Evolutionary conservation across 768 basidiomycete species (phyloP), one percentile per base, ranked within the genome.

Genomic region (Boletus tylopilopsis): DNA sequence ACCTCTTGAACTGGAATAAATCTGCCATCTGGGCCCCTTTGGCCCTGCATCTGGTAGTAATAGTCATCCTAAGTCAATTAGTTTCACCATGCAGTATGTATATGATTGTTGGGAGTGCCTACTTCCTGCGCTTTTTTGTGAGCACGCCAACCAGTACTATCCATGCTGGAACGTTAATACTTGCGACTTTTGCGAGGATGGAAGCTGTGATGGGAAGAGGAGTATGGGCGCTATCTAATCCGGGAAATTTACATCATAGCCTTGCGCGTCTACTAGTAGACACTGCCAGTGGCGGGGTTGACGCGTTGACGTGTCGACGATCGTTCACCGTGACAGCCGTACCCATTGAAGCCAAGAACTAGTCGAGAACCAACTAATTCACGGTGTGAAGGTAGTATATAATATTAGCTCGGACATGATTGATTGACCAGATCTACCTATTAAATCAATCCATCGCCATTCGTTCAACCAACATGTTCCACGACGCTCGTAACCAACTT

Each of bases 401-500:
- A 39, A 18, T 39, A 55, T 30, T 21, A 47, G n/a, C n/a, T 13
- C 37, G 30, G 21, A 18, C 23, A 25, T 9, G 25, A 32, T 16
- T 21, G 34, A 18, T 18, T 12, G 23, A 34, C n/a, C n/a, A 22
- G 22, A 25, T 18, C 21, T 39, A 35, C 30, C 43, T 23, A 40
- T 37, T 12, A 35, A 48, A 42, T 30, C 22, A 9, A 46, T 29
- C 24, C 41, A 23, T 42, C n/a, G 10, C 35, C 29, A 11, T 21
- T 40, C 6, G 2, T 30, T 52, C 68, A 87, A 37, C 85, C 85
- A 58, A 71, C 70, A 58, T 98, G 95, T 68, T 98, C 94, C 9
- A 98, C 88, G 23, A 96, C 81, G 12, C 74, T 84, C 16, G 95
- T 97, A 32, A 93, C 79, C 50, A 98, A 71, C 69, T 88, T 95